Base-by-base conservation (phyloP, 2,329 filamentous ascomycete species). In the Botrytis fragariae region DNA sequence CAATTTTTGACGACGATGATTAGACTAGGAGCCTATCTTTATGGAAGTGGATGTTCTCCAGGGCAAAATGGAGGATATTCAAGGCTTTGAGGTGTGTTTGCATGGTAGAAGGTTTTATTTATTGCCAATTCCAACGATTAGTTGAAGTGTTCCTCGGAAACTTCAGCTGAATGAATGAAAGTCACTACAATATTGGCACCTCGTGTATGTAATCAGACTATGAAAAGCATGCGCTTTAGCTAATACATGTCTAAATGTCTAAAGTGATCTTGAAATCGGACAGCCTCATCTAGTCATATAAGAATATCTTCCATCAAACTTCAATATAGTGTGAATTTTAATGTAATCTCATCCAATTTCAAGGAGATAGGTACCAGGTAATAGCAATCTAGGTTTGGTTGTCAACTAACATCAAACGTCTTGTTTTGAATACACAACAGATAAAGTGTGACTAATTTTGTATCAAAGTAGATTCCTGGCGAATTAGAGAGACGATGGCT, bases 1-100 rank as follows among this genome's bases (percentile, higher is more conserved):
- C 14, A 29, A 1, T 18, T 16, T 29, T 6, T 2, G 14, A 57
- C 3, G 7, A 29, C n/a, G 3, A 18, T 18, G n/a, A 0, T 57
- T 29, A 18, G 9, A 18, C 18, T 14, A 54, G 6, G 14, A 9
- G n/a, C 1, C 16, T 18, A 7, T 29, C n/a, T 54, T 29, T 4
- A 32, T 57, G 4, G n/a, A 57, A 8, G 0, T 4, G 16, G 9
- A 18, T 12, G 3, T 0, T 18, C 2, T 18, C 2, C 8, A n/a
- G 16, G 4, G 32, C 2, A 18, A 18, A 61, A 54, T n/a, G 59
- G 22, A 18, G 22, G 12, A 25, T 2, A 3, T 61, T 18, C 37
- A 62, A 39, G 35, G 22, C 3, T 62, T 16, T n/a, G 35, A 4
- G 35, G 7, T 42, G 3, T 8, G 42, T n/a, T n/a, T 39, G 4